Conservation (phyloP, 495 filamentous ascomycete species). For the Zalerion maritima region DNA sequence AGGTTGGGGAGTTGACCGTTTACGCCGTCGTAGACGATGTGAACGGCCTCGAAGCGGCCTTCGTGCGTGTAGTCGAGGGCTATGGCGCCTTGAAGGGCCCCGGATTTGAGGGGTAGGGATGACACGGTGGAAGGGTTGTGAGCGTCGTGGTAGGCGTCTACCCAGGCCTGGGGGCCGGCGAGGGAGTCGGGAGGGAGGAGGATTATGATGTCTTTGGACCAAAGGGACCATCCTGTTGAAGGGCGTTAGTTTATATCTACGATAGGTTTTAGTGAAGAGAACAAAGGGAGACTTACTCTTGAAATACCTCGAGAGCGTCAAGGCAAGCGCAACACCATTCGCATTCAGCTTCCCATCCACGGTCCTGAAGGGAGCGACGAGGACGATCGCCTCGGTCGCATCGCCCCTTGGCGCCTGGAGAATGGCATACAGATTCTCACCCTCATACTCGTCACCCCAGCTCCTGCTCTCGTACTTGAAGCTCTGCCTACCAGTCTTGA, state of each 20-base stretch:
- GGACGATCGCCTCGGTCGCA: slow-evolving; percentile 93
- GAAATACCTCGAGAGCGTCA: slow-evolving; percentile 87
- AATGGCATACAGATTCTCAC: slow-evolving; percentile 88
- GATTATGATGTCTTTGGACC: slow-evolving; percentile 98
- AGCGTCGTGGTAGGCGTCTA: slow-evolving; percentile 90
- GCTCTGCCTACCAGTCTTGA: slow-evolving; percentile 75
- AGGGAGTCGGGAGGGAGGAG: slow-evolving; percentile 77
- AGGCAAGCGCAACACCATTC: slow-evolving; percentile 69
- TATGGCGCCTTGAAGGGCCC: slow-evolving; percentile 81
- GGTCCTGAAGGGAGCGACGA: slow-evolving; percentile 81
- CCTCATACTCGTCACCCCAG: slow-evolving; percentile 54
- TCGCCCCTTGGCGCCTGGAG: slow-evolving; percentile 92
- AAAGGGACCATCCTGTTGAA: slow-evolving; percentile 72
- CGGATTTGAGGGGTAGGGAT: slow-evolving; percentile 78
- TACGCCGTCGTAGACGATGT: slow-evolving; percentile 89
- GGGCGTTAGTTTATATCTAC: slow-evolving; percentile 8
- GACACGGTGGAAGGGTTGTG: slow-evolving; percentile 52
- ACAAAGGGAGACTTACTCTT: slow-evolving; percentile 40
- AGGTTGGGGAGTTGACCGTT: slow-evolving; percentile 93
- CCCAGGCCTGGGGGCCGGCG: slow-evolving; percentile 89
- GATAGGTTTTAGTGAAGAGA: neutral
- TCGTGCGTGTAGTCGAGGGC: slow-evolving; percentile 87
- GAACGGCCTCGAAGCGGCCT: slow-evolving; percentile 66
- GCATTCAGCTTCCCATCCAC: slow-evolving; percentile 66
- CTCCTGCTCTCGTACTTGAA: slow-evolving; percentile 60